phyloP scores from a whole-genome alignment of 306 rosid genomes.

The Prunus padus region DNA sequence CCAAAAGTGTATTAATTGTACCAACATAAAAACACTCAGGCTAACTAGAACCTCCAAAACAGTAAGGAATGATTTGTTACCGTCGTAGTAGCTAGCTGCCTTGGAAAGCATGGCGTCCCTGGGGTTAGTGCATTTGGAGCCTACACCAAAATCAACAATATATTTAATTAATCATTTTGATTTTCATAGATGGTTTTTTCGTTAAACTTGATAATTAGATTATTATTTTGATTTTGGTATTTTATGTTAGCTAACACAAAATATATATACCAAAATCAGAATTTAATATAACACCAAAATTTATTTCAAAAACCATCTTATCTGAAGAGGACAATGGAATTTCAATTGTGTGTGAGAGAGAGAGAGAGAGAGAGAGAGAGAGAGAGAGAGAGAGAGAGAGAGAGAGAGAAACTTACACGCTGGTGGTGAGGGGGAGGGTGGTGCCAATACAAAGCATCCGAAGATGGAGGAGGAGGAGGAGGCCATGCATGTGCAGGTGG shows the following conservation, averaged over 20 bases:
- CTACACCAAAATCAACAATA: constrained; percentile 34
- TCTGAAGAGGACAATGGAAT: too few species aligned
- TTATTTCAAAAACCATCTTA: too few species aligned
- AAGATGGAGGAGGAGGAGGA: constrained; percentile 34
- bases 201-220: too few species aligned
- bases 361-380: not conserved
- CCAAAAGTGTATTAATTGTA: not conserved
- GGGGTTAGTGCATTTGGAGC: constrained; percentile 45
- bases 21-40: constrained; percentile 12
- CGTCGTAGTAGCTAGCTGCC: constrained; percentile 46
- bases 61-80: constrained; percentile 36
- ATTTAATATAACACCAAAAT: too few species aligned
- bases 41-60: constrained; percentile 26
- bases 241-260: too few species aligned
- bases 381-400: too few species aligned
- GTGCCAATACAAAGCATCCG: constrained; percentile 64
- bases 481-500: constrained; percentile 40
- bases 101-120: constrained; percentile 65
- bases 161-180: not conserved
- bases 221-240: too few species aligned
- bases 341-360: too few species aligned
- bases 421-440: constrained; percentile 44
- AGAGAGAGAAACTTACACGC: constrained; percentile 28
- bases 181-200: too few species aligned
- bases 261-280: too few species aligned